Conservation (phyloP, 2,329 filamentous ascomycete species). For the Monosporascus sp. region DNA sequence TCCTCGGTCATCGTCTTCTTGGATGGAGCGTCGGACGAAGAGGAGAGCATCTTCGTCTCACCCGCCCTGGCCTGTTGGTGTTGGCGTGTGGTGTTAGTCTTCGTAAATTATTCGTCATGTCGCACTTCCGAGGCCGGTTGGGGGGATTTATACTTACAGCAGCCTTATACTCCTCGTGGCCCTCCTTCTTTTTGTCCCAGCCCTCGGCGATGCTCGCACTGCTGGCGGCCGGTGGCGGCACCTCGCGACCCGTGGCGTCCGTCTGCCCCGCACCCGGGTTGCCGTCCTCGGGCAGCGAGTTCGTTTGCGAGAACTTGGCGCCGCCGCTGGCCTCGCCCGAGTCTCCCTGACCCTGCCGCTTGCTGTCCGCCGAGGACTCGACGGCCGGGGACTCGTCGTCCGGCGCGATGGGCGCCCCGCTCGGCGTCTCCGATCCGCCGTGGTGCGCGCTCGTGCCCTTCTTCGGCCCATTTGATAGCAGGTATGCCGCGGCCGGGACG, state of each 20-base stretch:
- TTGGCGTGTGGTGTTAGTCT: no score
- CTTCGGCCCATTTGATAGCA: conserved; percentile 2
- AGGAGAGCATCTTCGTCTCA: conserved; percentile 14
- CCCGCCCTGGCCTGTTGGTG: neutral
- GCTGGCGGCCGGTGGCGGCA: conserved; percentile 13
- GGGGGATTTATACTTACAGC: conserved; percentile 6
- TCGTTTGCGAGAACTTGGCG: neutral
- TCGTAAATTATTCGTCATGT: no score
- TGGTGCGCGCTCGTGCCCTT: conserved; percentile 4
- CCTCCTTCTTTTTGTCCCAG: conserved; percentile 16
- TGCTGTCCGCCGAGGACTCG: conserved; percentile 1
- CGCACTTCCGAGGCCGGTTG: no score
- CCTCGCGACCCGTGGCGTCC: conserved; percentile 8
- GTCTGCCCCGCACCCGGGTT: conserved; percentile 4
- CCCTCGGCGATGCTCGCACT: conserved; percentile 10
- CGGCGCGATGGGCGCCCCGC: conserved; percentile 1
- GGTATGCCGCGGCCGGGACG: conserved; percentile 12
- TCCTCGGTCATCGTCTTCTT: conserved; percentile 19
- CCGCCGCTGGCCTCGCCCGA: neutral
- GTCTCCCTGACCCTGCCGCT: neutral
- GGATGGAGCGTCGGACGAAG: conserved; percentile 15
- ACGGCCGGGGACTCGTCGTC: conserved; percentile 7
- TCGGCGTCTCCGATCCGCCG: neutral
- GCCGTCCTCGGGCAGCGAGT: neutral
- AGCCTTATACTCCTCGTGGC: conserved; percentile 17